Evolutionary conservation across 108 stramenopile genomes (phyloP).

Genomic region (Conticribra guillardii): DNA sequence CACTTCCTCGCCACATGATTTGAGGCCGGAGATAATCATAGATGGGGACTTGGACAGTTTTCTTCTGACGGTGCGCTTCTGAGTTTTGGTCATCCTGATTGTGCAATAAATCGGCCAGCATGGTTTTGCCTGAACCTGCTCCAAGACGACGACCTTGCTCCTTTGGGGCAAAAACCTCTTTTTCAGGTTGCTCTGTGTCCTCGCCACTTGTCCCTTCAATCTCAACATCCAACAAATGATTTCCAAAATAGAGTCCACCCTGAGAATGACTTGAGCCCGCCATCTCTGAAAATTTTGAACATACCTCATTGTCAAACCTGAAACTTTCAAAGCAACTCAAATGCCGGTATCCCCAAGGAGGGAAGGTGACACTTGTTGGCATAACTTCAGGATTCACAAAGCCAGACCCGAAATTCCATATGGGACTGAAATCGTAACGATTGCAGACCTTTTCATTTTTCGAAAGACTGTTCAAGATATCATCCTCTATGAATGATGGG

Average conservation of each 20-base stretch:
- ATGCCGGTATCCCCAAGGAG: not conserved
- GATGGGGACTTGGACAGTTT: not conserved
- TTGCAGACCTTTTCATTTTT: not conserved
- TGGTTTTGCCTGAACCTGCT: too few relatives aligned
- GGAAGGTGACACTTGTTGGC: not conserved
- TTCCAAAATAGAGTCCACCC: not conserved
- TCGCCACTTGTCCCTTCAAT: too few relatives aligned
- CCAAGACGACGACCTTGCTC: not conserved
- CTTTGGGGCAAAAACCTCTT: not conserved
- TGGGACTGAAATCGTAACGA: not conserved
- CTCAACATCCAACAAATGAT: not conserved
- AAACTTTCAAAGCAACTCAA: not conserved
- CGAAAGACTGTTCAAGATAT: not conserved
- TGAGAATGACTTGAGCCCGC: too few relatives aligned
- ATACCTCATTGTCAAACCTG: not conserved
- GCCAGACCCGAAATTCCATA: not conserved
- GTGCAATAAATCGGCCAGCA: too few relatives aligned
- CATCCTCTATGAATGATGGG: not conserved
- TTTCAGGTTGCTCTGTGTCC: not conserved
- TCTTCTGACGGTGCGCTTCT: too few relatives aligned
- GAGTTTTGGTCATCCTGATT: not conserved
- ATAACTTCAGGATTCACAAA: not conserved
- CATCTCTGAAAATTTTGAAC: not conserved
- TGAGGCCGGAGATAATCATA: slow-evolving; percentile 15
- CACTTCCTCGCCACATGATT: slow-evolving; percentile 23